Base-by-base conservation (phyloP, 176 grass and related monocot species). In the Avena insularis region DNA sequence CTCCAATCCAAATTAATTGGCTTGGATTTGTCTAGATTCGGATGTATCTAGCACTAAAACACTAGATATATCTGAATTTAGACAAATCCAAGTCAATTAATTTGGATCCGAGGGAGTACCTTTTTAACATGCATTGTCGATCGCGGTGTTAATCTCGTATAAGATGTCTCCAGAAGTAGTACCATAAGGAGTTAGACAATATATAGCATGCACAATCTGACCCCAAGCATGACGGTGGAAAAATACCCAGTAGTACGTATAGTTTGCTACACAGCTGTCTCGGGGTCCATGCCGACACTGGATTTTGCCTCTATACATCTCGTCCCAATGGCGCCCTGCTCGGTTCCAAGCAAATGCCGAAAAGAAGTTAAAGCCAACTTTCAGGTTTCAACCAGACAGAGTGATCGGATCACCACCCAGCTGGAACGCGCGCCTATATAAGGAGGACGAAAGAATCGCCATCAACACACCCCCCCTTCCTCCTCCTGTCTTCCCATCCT, bases 351-450 rank as follows among this genome's bases (percentile, higher is more conserved):
- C 66, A 35, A 69, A 38, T 69, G 66, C 66, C 8, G 33, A 19
- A 36, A 16, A 69, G 7, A 69, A 69, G 66, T 69, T 69, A 40
- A 69, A 69, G 65, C 66, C 66, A 69, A 53, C 23, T 75, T 9
- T 27, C 72, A 27, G 8, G 72, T 51, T 75, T 51, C 72, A 50
- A 75, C 72, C 47, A 9, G 66, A 69, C 27, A 66, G 23, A 16
- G 56, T 66, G 63, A 35, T 66, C 63, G 27, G 72, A 29, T 27
- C 72, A 29, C 6, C 9, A 21, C 20, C 72, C n/a, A 9, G 1
- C 38, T 0, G 3, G 71, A 15, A 0, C 72, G 23, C 23, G 23
- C 23, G 72, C 72, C 72, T 75, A 75, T 75, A 75, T 51, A 75
- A 75, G 72, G 72, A 75, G 12, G 21, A 66, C 35, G 27, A 29